Base-by-base conservation (phyloP, 108 stramenopile genomes). In the Mediolabrus comicus region DNA sequence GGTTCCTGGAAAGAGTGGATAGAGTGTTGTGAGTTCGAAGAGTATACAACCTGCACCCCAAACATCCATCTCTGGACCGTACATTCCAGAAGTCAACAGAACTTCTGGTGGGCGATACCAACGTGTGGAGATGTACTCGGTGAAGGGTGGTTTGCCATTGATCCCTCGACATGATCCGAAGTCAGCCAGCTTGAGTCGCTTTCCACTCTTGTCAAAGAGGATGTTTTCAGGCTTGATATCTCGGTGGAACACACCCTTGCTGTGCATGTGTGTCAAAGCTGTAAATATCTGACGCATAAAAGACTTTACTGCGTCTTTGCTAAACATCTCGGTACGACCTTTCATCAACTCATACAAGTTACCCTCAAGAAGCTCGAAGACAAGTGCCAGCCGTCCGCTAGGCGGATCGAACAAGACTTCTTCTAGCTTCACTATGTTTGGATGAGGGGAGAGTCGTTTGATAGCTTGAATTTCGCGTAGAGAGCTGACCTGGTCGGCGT, bases 211-310 rank as follows among this genome's bases (percentile, higher is more conserved):
- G 30, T 89, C 87, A 3, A 94, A 84, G 27, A 95, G 73, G 25
- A 95, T 91, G 55, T 95, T 94, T 36, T 95, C 92, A 0, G 94
- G 94, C 82, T 96, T 94, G 28, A 96, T 72, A 63, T 96, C 95
- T 25, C 95, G 65, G 70, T 96, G 95, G 39, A 93, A 83, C 39
- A 96, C 85, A 5, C 86, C 82, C 25, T 72, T 82, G 5, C 74
- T 31, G 62, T 96, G 95, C 88, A 94, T 81, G 57, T 92, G 85
- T 11, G 72, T 52, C 29, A 96, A 59, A 2, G 89, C 90, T 52
- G 81, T 77, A 49, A 81, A 72, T 3, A 85, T 77, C 53, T 77
- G 75, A 27, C 68, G 39, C 75, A 79, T 74, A 34, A 77, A 77
- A 13, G 75, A 77, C 34, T 77, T 77, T 12, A 77, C 68, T 3